Evolutionary conservation across 108 stramenopile species (phyloP).

Genomic region (Skeletonema potamos): DNA sequence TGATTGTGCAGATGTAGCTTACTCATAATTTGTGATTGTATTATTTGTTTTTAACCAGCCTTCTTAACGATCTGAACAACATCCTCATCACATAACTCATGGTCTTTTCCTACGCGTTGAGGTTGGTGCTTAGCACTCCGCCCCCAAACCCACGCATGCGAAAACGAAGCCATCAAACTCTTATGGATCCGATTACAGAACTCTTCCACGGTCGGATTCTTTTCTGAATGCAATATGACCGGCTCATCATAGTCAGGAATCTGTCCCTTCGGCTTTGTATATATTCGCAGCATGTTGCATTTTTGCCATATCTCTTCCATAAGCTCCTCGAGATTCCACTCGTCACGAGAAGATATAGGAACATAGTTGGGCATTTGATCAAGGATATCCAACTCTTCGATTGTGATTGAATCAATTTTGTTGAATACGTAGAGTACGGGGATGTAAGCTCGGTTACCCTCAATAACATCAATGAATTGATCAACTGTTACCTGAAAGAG

Average conservation of each 20-base stretch:
- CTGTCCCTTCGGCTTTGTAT: constrained; percentile 99
- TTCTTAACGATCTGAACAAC: constrained; percentile 91
- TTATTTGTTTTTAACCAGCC: constrained; percentile 14
- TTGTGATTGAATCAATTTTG: constrained; percentile 97
- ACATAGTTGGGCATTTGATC: constrained; percentile 98
- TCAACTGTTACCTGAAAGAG: constrained; percentile 83
- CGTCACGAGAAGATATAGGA: constrained; percentile 88
- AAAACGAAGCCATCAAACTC: constrained; percentile 80
- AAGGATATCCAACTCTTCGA: constrained; percentile 98
- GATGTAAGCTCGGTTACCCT: constrained; percentile 96
- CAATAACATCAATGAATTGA: constrained; percentile 97
- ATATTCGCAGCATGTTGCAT: constrained; percentile 96
- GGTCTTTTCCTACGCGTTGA: constrained; percentile 96
- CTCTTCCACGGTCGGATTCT: constrained; percentile 92
- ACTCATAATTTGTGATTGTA: not conserved
- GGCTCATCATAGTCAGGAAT: constrained; percentile 98
- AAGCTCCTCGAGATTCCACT: constrained; percentile 97
- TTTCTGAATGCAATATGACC: constrained; percentile 94
- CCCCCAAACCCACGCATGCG: constrained; percentile 97
- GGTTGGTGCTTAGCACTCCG: constrained; percentile 95
- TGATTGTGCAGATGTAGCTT: not conserved
- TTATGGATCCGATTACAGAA: constrained; percentile 96
- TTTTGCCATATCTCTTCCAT: constrained; percentile 93
- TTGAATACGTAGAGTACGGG: constrained; percentile 98
- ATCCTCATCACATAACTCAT: constrained; percentile 94